These are phyloP conservation scores for Fraxinus paxiana DNA, from an alignment of 305 asterid genomes.

Conservation along the genomic window DNA sequence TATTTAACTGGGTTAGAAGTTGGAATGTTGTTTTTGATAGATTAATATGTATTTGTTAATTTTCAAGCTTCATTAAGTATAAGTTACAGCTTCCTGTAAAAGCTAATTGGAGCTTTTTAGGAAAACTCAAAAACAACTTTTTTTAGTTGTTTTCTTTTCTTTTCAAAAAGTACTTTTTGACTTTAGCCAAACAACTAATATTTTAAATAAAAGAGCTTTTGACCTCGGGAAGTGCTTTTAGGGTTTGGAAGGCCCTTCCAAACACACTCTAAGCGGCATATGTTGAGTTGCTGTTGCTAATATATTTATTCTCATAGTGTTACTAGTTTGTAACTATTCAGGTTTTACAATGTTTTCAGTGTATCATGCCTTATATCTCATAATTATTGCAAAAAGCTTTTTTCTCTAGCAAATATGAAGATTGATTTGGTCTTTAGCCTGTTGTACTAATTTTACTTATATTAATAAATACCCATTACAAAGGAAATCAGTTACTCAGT, in stretches of 20 bases:
- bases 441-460: not conserved
- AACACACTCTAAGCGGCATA: not conserved
- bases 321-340: not conserved
- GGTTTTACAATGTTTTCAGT: conserved; percentile 10
- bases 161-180: not conserved
- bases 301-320: not conserved
- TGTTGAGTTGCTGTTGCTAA: not conserved
- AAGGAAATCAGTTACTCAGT: not conserved
- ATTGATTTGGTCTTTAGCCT: not conserved
- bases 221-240: not conserved
- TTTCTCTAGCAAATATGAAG: not conserved
- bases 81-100: not conserved
- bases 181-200: not conserved
- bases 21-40: not conserved
- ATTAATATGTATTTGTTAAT: not conserved
- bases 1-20: not conserved
- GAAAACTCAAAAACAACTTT: not conserved
- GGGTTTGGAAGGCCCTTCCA: not conserved
- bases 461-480: not conserved
- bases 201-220: not conserved
- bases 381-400: not conserved
- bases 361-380: not conserved
- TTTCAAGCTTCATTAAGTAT: not conserved
- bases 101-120: not conserved
- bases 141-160: not conserved